phyloP scores from a whole-genome alignment of 2,329 filamentous ascomycete species.

The Lecanoromycetidae sp. region DNA sequence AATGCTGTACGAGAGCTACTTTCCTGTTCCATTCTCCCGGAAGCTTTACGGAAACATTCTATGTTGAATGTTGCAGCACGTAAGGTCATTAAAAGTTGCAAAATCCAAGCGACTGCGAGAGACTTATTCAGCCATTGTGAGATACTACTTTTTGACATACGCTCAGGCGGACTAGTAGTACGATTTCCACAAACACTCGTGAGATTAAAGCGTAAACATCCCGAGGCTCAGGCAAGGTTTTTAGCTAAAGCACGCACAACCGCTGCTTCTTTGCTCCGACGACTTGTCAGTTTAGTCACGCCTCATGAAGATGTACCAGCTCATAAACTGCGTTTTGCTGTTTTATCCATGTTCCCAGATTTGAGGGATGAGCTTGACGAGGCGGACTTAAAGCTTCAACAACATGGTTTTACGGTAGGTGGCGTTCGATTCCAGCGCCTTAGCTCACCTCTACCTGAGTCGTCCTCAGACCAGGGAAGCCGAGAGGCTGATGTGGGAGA shows the following conservation, averaged over 20 bases:
- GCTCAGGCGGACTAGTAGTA: constrained; percentile 17
- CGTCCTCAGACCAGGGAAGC: constrained; percentile 1
- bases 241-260: not conserved
- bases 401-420: constrained; percentile 36
- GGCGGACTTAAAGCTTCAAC: not conserved
- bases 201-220: not conserved
- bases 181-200: constrained; percentile 1
- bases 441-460: constrained; percentile 7
- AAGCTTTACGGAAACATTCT: constrained; percentile 52
- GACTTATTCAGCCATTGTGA: constrained; percentile 38
- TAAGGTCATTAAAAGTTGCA: not conserved
- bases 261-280: constrained; percentile 31
- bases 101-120: constrained; percentile 24
- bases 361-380: constrained; percentile 4
- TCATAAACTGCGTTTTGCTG: constrained; percentile 31
- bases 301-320: constrained; percentile 35
- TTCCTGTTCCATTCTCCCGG: constrained; percentile 48
- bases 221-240: not conserved
- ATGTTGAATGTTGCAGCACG: constrained; percentile 48
- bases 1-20: constrained; percentile 68
- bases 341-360: constrained; percentile 32
- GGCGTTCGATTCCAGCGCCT: constrained; percentile 38
- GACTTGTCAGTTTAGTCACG: constrained; percentile 38
- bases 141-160: constrained; percentile 32
- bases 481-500: not conserved